Evolutionary conservation across 2,329 filamentous ascomycete species (phyloP).

Genomic region (Pseudogymnoascus sp.): DNA sequence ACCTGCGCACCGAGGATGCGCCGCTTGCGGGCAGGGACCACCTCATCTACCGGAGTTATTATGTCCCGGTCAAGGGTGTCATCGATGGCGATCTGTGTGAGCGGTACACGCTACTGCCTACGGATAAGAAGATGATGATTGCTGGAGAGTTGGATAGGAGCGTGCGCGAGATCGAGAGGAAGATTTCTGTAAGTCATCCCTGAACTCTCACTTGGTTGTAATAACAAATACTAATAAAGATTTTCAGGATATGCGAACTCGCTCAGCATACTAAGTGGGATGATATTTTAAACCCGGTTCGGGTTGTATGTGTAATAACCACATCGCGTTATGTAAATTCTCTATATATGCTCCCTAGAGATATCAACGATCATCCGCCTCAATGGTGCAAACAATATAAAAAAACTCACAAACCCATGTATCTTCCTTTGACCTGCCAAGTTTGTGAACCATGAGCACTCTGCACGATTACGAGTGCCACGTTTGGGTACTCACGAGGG

Average conservation of each 20-base stretch:
- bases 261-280: constrained; percentile 39
- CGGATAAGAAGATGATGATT: constrained; percentile 92
- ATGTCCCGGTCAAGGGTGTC: constrained; percentile 89
- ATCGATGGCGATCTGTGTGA: constrained; percentile 97
- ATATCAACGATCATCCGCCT: not conserved
- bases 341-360: not conserved
- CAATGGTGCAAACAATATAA: not conserved
- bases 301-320: constrained; percentile 3
- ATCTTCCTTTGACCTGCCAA: not conserved
- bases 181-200: constrained; percentile 58
- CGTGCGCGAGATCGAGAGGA: constrained; percentile 87
- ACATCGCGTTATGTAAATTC: constrained; percentile 3
- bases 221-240: constrained; percentile 15
- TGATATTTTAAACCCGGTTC: not conserved
- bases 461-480: not conserved
- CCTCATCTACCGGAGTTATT: constrained; percentile 90
- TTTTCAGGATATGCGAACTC: constrained; percentile 45
- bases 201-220: not conserved
- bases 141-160: constrained; percentile 86
- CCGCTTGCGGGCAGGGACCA: constrained; percentile 89
- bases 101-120: constrained; percentile 72
- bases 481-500: not conserved
- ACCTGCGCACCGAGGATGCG: constrained; percentile 76
- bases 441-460: not conserved
- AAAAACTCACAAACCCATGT: not conserved